phyloP scores from a whole-genome alignment of 768 basidiomycete genomes.

The Trametes maxima region DNA sequence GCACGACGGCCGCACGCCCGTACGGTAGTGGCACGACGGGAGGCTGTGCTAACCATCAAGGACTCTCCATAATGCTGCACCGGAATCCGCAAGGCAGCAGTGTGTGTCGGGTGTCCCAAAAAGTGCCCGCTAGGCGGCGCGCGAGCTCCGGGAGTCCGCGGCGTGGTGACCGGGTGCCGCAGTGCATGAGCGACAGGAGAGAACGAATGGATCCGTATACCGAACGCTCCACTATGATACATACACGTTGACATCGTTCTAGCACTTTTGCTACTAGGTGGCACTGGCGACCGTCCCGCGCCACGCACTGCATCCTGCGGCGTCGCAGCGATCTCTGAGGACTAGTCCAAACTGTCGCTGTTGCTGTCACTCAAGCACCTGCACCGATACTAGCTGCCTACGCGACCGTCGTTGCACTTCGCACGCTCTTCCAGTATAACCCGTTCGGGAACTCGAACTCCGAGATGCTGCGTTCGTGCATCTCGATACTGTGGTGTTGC shows the following conservation, averaged over 20 bases:
- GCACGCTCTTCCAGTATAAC: slow-evolving; percentile 65
- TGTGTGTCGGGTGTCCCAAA: too few species aligned
- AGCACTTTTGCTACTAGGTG: not conserved
- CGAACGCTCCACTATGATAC: not conserved
- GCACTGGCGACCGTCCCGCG: not conserved
- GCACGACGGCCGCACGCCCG: too few species aligned
- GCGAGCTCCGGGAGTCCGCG: too few species aligned
- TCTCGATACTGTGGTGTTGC: slow-evolving; percentile 69
- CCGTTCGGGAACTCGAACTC: slow-evolving; percentile 89
- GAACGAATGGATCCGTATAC: not conserved
- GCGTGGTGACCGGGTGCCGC: too few species aligned
- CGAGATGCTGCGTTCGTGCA: slow-evolving; percentile 77
- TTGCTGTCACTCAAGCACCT: too few species aligned
- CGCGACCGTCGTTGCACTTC: not conserved
- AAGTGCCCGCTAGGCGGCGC: too few species aligned
- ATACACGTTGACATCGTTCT: not conserved
- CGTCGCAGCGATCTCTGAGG: not conserved
- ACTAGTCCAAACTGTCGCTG: too few species aligned
- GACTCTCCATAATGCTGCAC: too few species aligned
- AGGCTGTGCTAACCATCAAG: too few species aligned
- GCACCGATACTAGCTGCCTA: not conserved
- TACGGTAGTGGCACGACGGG: too few species aligned
- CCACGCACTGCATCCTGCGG: not conserved
- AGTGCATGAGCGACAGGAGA: not conserved
- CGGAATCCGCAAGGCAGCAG: too few species aligned